Percentiles rank a stretch among this genome's conserved stretches.
These are phyloP conservation scores for Recurvomyces mirabilis DNA, from an alignment of 495 filamentous ascomycete species.

Conservation along the genomic window DNA sequence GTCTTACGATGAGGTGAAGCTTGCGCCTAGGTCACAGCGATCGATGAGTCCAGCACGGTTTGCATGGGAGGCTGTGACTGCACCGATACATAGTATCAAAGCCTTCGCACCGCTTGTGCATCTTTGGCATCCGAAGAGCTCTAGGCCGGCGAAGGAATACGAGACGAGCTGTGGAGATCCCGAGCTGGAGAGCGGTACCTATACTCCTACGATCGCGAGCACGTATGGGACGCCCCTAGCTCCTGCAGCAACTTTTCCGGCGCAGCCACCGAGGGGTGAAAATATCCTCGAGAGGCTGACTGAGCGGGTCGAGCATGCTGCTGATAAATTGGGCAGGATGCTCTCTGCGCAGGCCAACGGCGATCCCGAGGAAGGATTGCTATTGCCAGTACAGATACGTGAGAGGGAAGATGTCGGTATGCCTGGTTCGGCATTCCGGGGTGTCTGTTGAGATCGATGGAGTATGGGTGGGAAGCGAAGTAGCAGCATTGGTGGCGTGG, in stretches of 20 bases:
- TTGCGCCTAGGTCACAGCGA: not conserved
- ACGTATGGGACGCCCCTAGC: not conserved
- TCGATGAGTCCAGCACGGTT: constrained; percentile 2
- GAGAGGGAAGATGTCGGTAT: constrained; percentile 6
- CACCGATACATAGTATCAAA: not conserved
- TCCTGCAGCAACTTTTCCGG: not conserved
- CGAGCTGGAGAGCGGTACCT: not conserved
- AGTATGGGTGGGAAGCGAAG: no score
- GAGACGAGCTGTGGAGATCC: not conserved
- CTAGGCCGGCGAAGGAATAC: not conserved
- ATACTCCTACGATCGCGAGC: not conserved
- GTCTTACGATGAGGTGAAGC: constrained; percentile 11
- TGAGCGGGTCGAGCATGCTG: constrained; percentile 1
- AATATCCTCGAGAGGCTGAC: constrained; percentile 4
- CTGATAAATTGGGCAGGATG: constrained; percentile 2
- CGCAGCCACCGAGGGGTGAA: not conserved
- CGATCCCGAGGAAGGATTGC: constrained; percentile 11
- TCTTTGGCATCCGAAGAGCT: not conserved
- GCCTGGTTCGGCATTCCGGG: not conserved
- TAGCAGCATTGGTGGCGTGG: no score
- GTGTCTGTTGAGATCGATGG: not conserved
- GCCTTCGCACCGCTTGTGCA: not conserved
- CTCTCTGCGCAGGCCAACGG: constrained; percentile 3
- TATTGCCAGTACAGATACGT: constrained; percentile 11
- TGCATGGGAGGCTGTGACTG: constrained; percentile 9